Conservation (phyloP, 2,329 filamentous ascomycete species). For the Colletotrichum australisinense region DNA sequence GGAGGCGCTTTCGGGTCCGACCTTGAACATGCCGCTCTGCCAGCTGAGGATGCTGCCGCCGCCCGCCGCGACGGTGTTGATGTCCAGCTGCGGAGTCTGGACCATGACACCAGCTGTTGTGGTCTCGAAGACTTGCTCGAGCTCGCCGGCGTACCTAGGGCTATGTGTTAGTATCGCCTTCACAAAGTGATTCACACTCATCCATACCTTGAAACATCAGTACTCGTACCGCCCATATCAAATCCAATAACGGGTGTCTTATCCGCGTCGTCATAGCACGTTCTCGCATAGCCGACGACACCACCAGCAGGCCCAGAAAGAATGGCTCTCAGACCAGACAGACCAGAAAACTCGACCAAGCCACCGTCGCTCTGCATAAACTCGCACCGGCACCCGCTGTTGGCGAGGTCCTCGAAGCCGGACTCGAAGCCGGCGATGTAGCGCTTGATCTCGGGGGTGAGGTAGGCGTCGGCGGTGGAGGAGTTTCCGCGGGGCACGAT, state of each 20-base stretch:
- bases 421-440: constrained; percentile 66
- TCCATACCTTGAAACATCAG: constrained; percentile 77
- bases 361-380: constrained; percentile 76
- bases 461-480: constrained; percentile 82
- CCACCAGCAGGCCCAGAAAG: constrained; percentile 83
- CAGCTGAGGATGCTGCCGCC: constrained; percentile 77
- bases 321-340: constrained; percentile 77
- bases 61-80: constrained; percentile 79
- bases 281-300: constrained; percentile 81
- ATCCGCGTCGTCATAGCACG: constrained; percentile 75
- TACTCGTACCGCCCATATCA: constrained; percentile 77
- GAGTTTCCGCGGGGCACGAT: constrained; percentile 80
- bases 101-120: constrained; percentile 81
- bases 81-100: constrained; percentile 61
- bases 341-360: constrained; percentile 66
- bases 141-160: constrained; percentile 29
- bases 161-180: not conserved
- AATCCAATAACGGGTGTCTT: constrained; percentile 80
- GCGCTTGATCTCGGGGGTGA: constrained; percentile 78
- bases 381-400: constrained; percentile 66
- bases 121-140: constrained; percentile 71
- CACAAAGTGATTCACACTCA: constrained; percentile 4
- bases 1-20: constrained; percentile 77
- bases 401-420: constrained; percentile 65
- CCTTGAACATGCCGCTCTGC: constrained; percentile 78